Conservation (phyloP, 306 rosid genomes). For the Senna tora region DNA sequence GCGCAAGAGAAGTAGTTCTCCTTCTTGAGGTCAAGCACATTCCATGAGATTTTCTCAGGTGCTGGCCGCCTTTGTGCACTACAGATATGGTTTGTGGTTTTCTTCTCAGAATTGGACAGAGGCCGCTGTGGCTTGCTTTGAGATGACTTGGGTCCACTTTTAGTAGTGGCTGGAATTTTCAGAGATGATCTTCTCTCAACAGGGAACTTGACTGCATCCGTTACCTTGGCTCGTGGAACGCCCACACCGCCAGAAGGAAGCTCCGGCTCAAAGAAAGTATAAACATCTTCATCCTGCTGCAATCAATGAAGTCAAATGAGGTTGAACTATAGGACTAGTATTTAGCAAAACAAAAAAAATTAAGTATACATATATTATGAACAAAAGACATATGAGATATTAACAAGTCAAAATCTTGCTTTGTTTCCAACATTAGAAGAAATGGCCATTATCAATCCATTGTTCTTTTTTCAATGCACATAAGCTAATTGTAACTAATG, state of each 20-base stretch:
- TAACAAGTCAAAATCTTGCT: background rate
- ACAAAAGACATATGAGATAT: background rate
- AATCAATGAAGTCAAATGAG: slow-evolving; percentile 18
- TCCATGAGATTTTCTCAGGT: slow-evolving; percentile 85
- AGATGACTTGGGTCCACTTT: slow-evolving; percentile 55
- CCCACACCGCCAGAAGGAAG: slow-evolving; percentile 55
- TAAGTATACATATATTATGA: background rate
- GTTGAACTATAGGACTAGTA: background rate
- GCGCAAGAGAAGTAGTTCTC: slow-evolving; percentile 96
- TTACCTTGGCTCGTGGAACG: slow-evolving; percentile 56
- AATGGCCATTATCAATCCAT: slow-evolving; percentile 6
- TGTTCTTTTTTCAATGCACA: slow-evolving; percentile 19
- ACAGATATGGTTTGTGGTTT: slow-evolving; percentile 47
- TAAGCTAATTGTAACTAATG: background rate
- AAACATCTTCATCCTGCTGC: slow-evolving; percentile 92
- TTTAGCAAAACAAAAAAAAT: slow-evolving; percentile 1
- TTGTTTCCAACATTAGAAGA: background rate
- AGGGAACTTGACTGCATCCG: slow-evolving; percentile 58
- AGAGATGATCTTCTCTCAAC: slow-evolving; percentile 59
- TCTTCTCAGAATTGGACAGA: slow-evolving; percentile 56
- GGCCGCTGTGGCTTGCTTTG: slow-evolving; percentile 53
- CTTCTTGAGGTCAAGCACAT: slow-evolving; percentile 85
- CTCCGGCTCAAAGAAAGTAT: slow-evolving; percentile 91
- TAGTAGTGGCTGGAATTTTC: slow-evolving; percentile 49
- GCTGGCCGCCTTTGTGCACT: slow-evolving; percentile 48